Evolutionary conservation across 352 stramenopile species (phyloP), one percentile per base, ranked within the genome.

Genomic region (Phytophthora citricola): DNA sequence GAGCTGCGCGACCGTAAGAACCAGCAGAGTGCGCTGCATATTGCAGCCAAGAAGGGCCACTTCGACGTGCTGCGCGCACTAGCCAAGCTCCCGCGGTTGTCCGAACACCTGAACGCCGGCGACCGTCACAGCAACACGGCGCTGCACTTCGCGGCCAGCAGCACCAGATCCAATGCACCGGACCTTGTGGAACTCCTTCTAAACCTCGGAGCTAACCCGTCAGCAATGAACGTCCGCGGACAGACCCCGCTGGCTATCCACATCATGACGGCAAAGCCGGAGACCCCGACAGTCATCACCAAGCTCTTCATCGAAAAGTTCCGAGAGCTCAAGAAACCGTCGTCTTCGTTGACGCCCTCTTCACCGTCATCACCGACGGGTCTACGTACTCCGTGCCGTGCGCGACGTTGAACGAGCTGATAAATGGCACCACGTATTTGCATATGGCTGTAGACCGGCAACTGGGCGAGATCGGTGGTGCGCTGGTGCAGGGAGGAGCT

Each of bases 221-320:
- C 77, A 26, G 81, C 79, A 6, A 71, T 91, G 34, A 95, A 95
- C 65, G 73, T 95, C 12, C 87, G 87, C 24, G 87, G 86, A 4
- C 87, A 95, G 71, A 95, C 87, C 36, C 87, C 87, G 62, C 74
- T 94, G 31, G 87, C 82, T 55, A 92, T 94, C 59, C 87, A 95
- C 70, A 93, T 94, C 55, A 55, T 95, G 60, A 95, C 87, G 17
- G 77, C 78, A 11, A 81, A 79, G 26, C 68, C 77, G 4, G 87
- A 95, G 55, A 84, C 81, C 27, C 47, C 82, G 12, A 38, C 62
- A 24, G 68, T 65, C 22, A 89, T 94, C 56, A 71, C 81, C 2
- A 73, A 69, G 43, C 69, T 86, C 34, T 85, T 92, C 38, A 80
- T 85, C 14, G 72, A 83, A 6, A 80, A 87, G 41, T 66, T 81